Base-by-base conservation (phyloP, 2,329 filamentous ascomycete species). In the Bipolaris bicolor region DNA sequence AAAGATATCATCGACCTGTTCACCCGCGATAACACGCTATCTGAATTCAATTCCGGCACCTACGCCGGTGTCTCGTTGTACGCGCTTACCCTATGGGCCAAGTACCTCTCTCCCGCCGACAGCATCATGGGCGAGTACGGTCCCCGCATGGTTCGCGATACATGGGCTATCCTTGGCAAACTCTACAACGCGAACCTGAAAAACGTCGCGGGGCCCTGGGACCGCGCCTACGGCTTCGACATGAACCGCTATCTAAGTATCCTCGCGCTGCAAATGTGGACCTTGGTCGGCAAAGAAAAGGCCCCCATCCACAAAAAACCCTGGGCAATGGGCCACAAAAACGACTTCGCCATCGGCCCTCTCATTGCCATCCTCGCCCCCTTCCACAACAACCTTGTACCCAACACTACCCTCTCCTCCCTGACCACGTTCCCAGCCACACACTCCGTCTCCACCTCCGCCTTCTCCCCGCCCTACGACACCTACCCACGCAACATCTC, bases 161-260 rank as follows among this genome's bases (percentile, higher is more conserved):
- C 82, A 0, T 88, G 84, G 86, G 74, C 79, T 4, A 77, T 79
- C 3, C 76, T 84, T 1, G 77, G 79, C 0, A 63, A 81, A 44
- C 77, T 88, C 1, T 88, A 85, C 77, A 83, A 88, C 51, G 81
- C 85, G 0, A 78, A 81, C 1, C 71, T 88, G 73, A 83, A 80
- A 61, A 88, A 88, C 58, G 79, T 88, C 46, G 86, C 86, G 2
- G 86, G 86, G 0, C 86, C 86, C 0, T 88, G 86, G 86, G 86
- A 88, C 69, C 81, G 86, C 0, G 78, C 81, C 0, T 88, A 88
- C 60, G 85, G 85, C 0, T 88, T 82, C 55, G 85, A 88, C 57
- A 87, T 88, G 85, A 87, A 86, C 52, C 76, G 80, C 6, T 88
- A 88, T 63, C 69, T 87, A 3, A 83, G 83, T 50, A 78, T 88